A percentile compares a stretch with the other conserved stretches of the same genome.
These are phyloP conservation scores for Syzygium aromaticum DNA, from an alignment of 345 rosid genomes.

Conservation along the genomic window DNA sequence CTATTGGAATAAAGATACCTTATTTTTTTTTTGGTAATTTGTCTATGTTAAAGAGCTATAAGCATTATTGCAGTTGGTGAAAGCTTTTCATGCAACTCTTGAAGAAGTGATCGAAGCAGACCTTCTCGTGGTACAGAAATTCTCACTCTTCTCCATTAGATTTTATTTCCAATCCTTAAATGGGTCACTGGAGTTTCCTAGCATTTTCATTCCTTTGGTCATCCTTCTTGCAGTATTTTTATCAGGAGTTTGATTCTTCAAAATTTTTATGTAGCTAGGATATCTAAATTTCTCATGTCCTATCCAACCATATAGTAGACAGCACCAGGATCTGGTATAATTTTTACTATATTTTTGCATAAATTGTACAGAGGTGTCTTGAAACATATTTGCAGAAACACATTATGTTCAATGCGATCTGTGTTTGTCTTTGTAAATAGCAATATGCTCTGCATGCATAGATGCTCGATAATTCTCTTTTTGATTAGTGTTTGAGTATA, in stretches of 20 bases:
- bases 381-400: not conserved
- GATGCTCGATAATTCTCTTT: not conserved
- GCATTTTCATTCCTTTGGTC: not conserved
- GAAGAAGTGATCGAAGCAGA: slow-evolving; percentile 96
- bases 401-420: not conserved
- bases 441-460: not conserved
- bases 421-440: not conserved
- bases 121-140: slow-evolving; percentile 62
- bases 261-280: not conserved
- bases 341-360: not conserved
- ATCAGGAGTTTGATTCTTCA: not conserved
- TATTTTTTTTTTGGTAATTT: not conserved
- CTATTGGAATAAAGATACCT: not conserved
- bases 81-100: slow-evolving; percentile 91
- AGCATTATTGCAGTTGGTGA: slow-evolving; percentile 45
- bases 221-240: not conserved
- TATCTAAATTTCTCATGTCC: not conserved
- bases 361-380: not conserved
- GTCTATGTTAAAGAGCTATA: not conserved
- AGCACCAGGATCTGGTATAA: not conserved
- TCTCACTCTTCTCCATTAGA: not conserved
- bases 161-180: not conserved
- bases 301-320: not conserved
- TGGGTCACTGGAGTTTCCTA: not conserved
- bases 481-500: not conserved